A percentile compares a stretch with the other conserved stretches of the same genome.
phyloP scores from a whole-genome alignment of 345 rosid species.

The Hevea brasiliensis region DNA sequence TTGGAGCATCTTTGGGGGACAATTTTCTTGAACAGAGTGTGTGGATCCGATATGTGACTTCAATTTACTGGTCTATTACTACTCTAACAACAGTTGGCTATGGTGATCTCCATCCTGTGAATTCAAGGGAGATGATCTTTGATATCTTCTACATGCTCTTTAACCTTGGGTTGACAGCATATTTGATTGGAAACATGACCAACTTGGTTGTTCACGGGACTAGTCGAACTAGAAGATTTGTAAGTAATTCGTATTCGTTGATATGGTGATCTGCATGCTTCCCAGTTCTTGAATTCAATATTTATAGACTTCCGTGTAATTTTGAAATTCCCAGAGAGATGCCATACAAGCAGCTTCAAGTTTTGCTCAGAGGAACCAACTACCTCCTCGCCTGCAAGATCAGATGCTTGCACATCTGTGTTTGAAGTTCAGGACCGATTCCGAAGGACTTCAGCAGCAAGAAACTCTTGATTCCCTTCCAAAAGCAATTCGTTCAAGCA shows the following conservation, averaged over 20 bases:
- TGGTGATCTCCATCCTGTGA: slow-evolving; percentile 81
- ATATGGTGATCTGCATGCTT: neutral
- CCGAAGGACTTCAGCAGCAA: slow-evolving; percentile 91
- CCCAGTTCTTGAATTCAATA: neutral
- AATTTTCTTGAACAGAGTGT: too few species aligned
- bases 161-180: slow-evolving; percentile 67
- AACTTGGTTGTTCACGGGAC: slow-evolving; percentile 81
- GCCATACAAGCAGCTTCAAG: slow-evolving; percentile 74
- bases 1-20: slow-evolving; percentile 55
- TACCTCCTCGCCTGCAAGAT: slow-evolving; percentile 76
- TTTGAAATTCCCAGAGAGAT: slow-evolving; percentile 58
- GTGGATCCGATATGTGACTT: slow-evolving; percentile 44
- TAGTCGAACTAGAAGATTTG: slow-evolving; percentile 73
- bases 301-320: neutral
- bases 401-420: slow-evolving; percentile 92
- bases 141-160: slow-evolving; percentile 62
- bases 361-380: slow-evolving; percentile 72
- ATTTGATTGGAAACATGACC: slow-evolving; percentile 89
- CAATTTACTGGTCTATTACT: slow-evolving; percentile 81
- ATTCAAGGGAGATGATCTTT: slow-evolving; percentile 59
- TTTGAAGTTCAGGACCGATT: slow-evolving; percentile 76
- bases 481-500: slow-evolving; percentile 84
- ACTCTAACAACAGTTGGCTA: slow-evolving; percentile 82
- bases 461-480: slow-evolving; percentile 81
- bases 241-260: slow-evolving; percentile 40